Conservation (phyloP, 1,284 basidiomycete species). For the Volvariella surrecta region DNA sequence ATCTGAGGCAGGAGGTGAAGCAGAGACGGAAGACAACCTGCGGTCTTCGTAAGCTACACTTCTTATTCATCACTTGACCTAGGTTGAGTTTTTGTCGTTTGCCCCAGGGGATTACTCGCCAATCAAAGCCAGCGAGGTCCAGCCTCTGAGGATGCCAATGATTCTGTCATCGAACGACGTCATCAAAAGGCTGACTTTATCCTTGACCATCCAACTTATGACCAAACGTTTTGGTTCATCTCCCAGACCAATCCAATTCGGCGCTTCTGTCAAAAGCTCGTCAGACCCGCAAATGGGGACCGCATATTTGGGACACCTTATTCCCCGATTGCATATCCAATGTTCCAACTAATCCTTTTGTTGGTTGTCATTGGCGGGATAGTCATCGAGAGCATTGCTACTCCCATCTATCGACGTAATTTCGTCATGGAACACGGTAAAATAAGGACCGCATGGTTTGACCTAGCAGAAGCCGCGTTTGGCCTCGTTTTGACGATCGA, state of each 20-base stretch:
- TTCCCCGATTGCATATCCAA: conserved; percentile 58
- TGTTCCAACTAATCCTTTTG: conserved; percentile 75
- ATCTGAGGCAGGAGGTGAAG: too few species aligned
- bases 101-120: too few species aligned
- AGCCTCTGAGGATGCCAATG: conserved; percentile 38
- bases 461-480: conserved; percentile 74
- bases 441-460: conserved; percentile 78
- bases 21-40: too few species aligned
- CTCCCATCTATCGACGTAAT: conserved; percentile 76
- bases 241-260: conserved; percentile 76
- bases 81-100: too few species aligned
- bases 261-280: conserved; percentile 76
- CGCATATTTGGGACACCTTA: conserved; percentile 73
- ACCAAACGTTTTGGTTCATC: conserved; percentile 88
- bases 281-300: conserved; percentile 78
- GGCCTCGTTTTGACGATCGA: conserved; percentile 76
- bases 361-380: conserved; percentile 80
- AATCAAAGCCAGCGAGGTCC: too few species aligned
- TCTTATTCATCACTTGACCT: too few species aligned
- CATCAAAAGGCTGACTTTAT: conserved; percentile 87
- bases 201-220: conserved; percentile 82
- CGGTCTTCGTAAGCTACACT: too few species aligned
- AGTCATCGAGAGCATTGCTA: conserved; percentile 79
- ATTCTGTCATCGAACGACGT: conserved; percentile 65
- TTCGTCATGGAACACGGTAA: conserved; percentile 62